These are phyloP conservation scores for Naganishia cerealis DNA, from an alignment of 1,284 basidiomycete genomes.

Conservation along the genomic window DNA sequence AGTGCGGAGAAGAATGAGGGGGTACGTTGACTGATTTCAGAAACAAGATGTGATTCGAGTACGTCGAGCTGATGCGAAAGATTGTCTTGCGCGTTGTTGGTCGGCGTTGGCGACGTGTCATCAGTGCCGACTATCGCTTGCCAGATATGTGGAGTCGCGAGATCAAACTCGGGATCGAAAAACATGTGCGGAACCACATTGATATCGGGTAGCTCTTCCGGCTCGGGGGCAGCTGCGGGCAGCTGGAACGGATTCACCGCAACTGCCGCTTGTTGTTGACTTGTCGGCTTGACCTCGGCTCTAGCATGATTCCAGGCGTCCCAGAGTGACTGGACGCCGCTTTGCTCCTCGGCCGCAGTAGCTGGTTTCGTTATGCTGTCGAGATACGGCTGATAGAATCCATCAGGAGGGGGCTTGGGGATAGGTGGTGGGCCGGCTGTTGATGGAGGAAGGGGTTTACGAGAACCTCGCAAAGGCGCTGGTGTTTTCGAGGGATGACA, in stretches of 20 bases:
- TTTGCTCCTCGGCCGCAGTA: not conserved
- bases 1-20: slow-evolving; percentile 95
- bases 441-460: slow-evolving; percentile 65
- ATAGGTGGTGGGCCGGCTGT: slow-evolving; percentile 65
- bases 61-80: slow-evolving; percentile 84
- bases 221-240: not conserved
- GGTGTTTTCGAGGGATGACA: slow-evolving; percentile 81
- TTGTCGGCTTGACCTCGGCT: not conserved
- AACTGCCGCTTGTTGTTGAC: slow-evolving; percentile 2
- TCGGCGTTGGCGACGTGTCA: slow-evolving; percentile 29
- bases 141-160: slow-evolving; percentile 83
- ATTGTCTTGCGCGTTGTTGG: slow-evolving; percentile 32
- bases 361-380: slow-evolving; percentile 14
- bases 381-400: slow-evolving; percentile 33
- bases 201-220: slow-evolving; percentile 56
- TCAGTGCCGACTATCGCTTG: slow-evolving; percentile 62
- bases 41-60: slow-evolving; percentile 89
- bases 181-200: slow-evolving; percentile 77
- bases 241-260: not conserved
- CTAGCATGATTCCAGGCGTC: slow-evolving; percentile 23
- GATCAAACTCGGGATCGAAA: slow-evolving; percentile 75
- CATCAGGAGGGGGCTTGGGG: slow-evolving; percentile 59
- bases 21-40: slow-evolving; percentile 85
- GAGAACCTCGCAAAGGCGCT: slow-evolving; percentile 80
- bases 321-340: slow-evolving; percentile 17